phyloP scores from a whole-genome alignment of 805 yeast genomes.

The Debaryomyces prosopidis region DNA sequence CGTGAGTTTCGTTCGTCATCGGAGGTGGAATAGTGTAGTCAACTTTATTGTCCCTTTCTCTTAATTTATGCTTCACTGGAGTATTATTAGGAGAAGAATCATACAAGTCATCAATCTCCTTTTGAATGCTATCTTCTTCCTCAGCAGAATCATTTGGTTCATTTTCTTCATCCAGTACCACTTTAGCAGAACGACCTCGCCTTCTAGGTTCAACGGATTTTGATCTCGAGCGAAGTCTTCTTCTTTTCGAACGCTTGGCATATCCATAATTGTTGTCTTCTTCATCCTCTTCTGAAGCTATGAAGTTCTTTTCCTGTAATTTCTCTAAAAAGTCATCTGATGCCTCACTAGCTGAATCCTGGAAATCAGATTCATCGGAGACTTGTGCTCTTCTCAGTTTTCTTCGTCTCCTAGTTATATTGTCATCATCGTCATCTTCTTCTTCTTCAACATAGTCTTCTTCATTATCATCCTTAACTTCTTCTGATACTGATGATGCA shows the following conservation, averaged over 20 bases:
- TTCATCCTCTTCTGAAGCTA: slow-evolving; percentile 38
- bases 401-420: slow-evolving; percentile 8
- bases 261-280: slow-evolving; percentile 22
- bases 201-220: slow-evolving; percentile 21
- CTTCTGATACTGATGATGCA: slow-evolving; percentile 14
- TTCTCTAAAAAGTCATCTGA: slow-evolving; percentile 28
- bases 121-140: slow-evolving; percentile 46
- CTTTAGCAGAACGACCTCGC: slow-evolving; percentile 17
- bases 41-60: slow-evolving; percentile 56
- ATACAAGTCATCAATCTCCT: slow-evolving; percentile 66
- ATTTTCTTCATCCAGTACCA: slow-evolving; percentile 1
- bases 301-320: slow-evolving; percentile 32
- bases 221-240: slow-evolving; percentile 21
- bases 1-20: slow-evolving; percentile 44
- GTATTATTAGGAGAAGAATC: slow-evolving; percentile 60
- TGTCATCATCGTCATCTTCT: slow-evolving; percentile 8
- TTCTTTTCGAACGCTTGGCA: slow-evolving; percentile 8
- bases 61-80: slow-evolving; percentile 41
- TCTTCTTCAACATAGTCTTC: slow-evolving; percentile 23
- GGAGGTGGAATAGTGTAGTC: slow-evolving; percentile 88
- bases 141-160: slow-evolving; percentile 17
- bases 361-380: slow-evolving; percentile 23
- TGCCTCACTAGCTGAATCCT: slow-evolving; percentile 15
- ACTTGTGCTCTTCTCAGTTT: slow-evolving; percentile 9
- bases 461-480: slow-evolving; percentile 14